These are phyloP conservation scores for Globisporangium rhizosaccharum DNA, from an alignment of 352 stramenopile species.

Conservation along the genomic window DNA sequence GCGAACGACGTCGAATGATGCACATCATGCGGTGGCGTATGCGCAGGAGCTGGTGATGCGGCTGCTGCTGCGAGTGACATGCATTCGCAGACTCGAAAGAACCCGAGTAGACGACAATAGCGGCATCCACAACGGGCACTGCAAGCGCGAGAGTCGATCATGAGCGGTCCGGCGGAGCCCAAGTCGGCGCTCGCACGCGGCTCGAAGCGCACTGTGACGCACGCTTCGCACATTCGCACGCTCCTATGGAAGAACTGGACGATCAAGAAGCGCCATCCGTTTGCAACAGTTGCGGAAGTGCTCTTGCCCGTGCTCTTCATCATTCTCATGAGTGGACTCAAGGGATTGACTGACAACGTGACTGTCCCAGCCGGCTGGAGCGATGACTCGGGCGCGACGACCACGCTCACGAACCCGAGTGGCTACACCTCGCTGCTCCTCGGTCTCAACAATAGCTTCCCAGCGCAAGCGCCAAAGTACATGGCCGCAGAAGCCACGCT, in stretches of 20 bases:
- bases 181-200: background rate
- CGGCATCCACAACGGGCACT: background rate
- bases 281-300: slow-evolving; percentile 50
- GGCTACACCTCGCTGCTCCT: background rate
- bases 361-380: slow-evolving; percentile 60
- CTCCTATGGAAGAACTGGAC: slow-evolving; percentile 73
- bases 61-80: too few species aligned
- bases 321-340: slow-evolving; percentile 47
- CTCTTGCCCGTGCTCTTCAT: slow-evolving; percentile 65
- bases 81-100: background rate
- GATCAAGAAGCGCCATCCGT: slow-evolving; percentile 59
- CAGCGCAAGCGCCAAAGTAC: slow-evolving; percentile 22
- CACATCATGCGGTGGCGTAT: too few species aligned
- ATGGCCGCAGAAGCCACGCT: slow-evolving; percentile 44
- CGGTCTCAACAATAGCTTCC: slow-evolving; percentile 2
- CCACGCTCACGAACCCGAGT: slow-evolving; percentile 4
- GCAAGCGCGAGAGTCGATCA: background rate
- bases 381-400: slow-evolving; percentile 10
- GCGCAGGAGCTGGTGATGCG: too few species aligned
- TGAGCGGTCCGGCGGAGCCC: background rate
- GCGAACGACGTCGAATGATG: too few species aligned
- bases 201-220: slow-evolving; percentile 7
- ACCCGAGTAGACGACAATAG: background rate
- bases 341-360: slow-evolving; percentile 45
- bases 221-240: slow-evolving; percentile 26